A percentile compares a stretch with the other conserved stretches of the same genome.
phyloP scores from a whole-genome alignment of 163 green algal species.

The Trebouxiophyceae sp. region DNA sequence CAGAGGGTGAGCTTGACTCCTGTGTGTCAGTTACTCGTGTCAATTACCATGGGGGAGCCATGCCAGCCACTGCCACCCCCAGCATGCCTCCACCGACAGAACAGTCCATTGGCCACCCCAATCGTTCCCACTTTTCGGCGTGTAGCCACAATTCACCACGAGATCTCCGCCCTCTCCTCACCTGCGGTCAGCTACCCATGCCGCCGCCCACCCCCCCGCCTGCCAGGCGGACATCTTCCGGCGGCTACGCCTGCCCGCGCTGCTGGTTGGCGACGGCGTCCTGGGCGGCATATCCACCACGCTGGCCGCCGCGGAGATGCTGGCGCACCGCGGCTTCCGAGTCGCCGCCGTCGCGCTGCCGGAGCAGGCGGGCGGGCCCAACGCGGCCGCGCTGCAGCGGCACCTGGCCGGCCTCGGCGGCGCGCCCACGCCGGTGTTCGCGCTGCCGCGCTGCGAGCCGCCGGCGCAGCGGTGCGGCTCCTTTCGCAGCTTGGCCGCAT shows the following conservation, averaged over 20 bases:
- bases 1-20: no score
- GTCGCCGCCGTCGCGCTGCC: conserved; percentile 62
- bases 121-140: no score
- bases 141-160: no score
- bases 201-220: no score
- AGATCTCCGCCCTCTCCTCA: no score
- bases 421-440: not conserved
- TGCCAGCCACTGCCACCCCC: no score
- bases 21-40: no score
- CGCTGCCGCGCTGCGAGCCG: not conserved
- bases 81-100: no score
- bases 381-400: not conserved
- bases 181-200: no score
- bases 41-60: no score
- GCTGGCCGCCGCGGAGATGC: conserved; percentile 67
- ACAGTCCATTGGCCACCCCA: no score
- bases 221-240: not conserved
- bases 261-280: conserved; percentile 83
- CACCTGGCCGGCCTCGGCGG: not conserved
- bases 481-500: no score
- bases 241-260: conserved; percentile 62
- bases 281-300: conserved; percentile 92
- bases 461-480: not conserved
- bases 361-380: not conserved
- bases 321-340: conserved; percentile 58